Base-by-base conservation (phyloP, 768 basidiomycete species). In the Russula sp. region DNA sequence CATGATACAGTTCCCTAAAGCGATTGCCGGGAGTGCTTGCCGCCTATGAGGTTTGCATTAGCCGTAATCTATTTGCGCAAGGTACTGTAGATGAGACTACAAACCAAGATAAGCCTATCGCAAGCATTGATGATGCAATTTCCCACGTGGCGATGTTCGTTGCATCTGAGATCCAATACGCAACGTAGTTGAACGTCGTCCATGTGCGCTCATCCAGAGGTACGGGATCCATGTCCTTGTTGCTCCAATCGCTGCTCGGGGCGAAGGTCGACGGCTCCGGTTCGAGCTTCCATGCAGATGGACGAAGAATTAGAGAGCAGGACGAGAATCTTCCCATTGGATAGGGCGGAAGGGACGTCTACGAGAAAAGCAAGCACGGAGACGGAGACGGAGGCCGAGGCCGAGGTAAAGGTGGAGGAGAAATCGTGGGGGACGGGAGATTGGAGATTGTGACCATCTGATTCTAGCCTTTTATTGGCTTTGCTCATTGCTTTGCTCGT, bases 161-260 rank as follows among this genome's bases (percentile, higher is more conserved):
- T 30, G 75, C 72, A 64, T 75, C 71, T 0, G 68, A 73, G n/a
- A 75, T 68, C 84, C 82, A 84, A 67, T 88, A 89, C 14, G 82
- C 79, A 53, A 87, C 73, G 67, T 83, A 91, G 73, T 85, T 84
- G 80, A 81, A 82, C 22, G 83, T 82, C 30, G 79, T 77, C 89
- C 89, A 91, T 2, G 87, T 90, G 64, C 88, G 75, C 48, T 78
- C 67, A 28, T 83, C 73, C 0, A 75, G 79, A 46, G 86, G 85
- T 13, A 89, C 87, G 6, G 88, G 88, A 66, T 89, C 89, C 84
- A 90, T 89, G 70, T 89, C 89, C 67, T 81, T 81, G 73, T 91
- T 91, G 66, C 78, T 80, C 87, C 87, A 89, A 72, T 79, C 77
- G 65, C 79, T 78, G 51, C 71, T 79, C 10, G 84, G 81, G 5